phyloP scores from a whole-genome alignment of 129 eudicot species.

The Ambrosia trifida region DNA sequence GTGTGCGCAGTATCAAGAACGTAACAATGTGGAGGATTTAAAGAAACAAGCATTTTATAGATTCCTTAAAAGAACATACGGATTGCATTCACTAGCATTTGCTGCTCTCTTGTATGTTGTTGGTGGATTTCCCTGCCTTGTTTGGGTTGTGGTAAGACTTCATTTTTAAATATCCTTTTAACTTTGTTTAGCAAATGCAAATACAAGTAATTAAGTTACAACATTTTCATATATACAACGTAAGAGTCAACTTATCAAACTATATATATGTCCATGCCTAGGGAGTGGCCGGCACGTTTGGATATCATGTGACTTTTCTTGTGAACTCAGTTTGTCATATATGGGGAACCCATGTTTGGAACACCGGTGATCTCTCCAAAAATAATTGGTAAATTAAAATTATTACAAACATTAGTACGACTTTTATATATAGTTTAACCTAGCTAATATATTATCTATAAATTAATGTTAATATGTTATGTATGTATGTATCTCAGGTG shows the following conservation, averaged over 20 bases:
- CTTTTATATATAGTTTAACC: background rate
- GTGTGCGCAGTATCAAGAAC: constrained; percentile 56
- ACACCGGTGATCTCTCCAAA: constrained; percentile 56
- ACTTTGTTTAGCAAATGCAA: background rate
- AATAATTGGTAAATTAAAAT: constrained; percentile 59
- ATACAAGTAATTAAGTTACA: background rate
- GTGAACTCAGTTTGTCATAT: constrained; percentile 77
- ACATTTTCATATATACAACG: background rate
- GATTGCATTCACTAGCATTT: constrained; percentile 52
- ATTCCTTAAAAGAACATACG: constrained; percentile 54
- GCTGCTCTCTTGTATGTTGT: constrained; percentile 51
- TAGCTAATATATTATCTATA: background rate
- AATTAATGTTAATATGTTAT: background rate
- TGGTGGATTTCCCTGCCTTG: constrained; percentile 77
- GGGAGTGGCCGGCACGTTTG: constrained; percentile 64
- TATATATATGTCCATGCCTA: constrained; percentile 1
- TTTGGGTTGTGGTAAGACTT: constrained; percentile 74
- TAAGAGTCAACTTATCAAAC: background rate
- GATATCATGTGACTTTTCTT: constrained; percentile 61
- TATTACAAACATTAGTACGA: no score
- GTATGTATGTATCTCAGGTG: background rate
- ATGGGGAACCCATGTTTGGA: constrained; percentile 73
- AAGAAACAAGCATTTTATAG: constrained; percentile 68
- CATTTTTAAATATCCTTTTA: no score
- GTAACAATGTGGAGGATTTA: constrained; percentile 67